phyloP scores from a whole-genome alignment of 768 basidiomycete species.

The Kwoniella shandongensis region DNA sequence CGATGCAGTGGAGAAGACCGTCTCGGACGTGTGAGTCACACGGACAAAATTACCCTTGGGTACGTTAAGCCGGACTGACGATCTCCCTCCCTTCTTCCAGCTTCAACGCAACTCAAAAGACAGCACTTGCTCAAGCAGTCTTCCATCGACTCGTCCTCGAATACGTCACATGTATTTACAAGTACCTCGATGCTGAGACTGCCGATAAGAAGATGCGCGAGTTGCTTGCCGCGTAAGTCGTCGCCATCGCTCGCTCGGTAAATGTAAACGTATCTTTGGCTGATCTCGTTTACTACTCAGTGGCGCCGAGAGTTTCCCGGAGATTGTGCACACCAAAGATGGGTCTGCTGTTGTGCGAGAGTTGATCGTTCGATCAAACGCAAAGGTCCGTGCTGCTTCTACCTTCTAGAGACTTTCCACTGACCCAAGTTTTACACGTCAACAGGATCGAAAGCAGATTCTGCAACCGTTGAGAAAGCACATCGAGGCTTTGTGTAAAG shows the following conservation, averaged over 20 bases:
- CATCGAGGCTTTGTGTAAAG: conserved; percentile 78
- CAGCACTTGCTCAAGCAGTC: conserved; percentile 78
- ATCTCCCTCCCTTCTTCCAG: conserved; percentile 54
- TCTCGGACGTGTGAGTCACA: conserved; percentile 67
- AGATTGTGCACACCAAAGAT: conserved; percentile 92
- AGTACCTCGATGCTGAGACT: conserved; percentile 59
- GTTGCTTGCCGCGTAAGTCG: conserved; percentile 71
- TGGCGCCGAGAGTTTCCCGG: conserved; percentile 69
- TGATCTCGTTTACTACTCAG: conserved; percentile 3
- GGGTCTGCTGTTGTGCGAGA: conserved; percentile 83
- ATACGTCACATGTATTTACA: conserved; percentile 67
- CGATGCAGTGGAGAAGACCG: conserved; percentile 67
- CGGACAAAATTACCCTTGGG: no score
- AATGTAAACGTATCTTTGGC: neutral
- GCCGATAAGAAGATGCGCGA: conserved; percentile 72
- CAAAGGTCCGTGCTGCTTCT: conserved; percentile 62
- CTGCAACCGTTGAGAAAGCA: conserved; percentile 87
- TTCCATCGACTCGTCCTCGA: conserved; percentile 87
- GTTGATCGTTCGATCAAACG: conserved; percentile 75
- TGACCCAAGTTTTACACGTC: neutral
- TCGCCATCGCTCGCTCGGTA: neutral
- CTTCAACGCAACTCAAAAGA: conserved; percentile 89
- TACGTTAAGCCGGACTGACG: neutral
- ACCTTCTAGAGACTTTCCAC: neutral
- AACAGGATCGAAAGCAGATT: conserved; percentile 83